A percentile compares a stretch with the other conserved stretches of the same genome.
Evolutionary conservation across 768 basidiomycete genomes (phyloP).

Genomic region (Naganishia vishniacii): DNA sequence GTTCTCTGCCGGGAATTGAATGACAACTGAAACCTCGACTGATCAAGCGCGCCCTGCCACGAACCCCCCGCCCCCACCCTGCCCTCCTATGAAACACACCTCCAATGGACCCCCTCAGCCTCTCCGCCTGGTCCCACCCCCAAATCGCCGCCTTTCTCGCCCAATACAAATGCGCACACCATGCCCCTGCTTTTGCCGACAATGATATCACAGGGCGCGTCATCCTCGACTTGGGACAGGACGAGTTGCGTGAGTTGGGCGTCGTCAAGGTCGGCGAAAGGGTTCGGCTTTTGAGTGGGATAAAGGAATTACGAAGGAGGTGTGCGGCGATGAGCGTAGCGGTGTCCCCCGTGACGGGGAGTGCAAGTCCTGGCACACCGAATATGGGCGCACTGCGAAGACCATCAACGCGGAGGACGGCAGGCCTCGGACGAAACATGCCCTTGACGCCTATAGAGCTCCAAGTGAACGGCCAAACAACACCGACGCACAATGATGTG

Average conservation of each 20-base stretch:
- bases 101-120: too few species aligned
- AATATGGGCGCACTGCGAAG: background rate
- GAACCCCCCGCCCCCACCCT: too few species aligned
- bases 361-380: constrained; percentile 31
- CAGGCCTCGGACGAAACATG: background rate
- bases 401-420: background rate
- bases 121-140: constrained; percentile 47
- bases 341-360: constrained; percentile 25
- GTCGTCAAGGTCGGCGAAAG: constrained; percentile 84
- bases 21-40: too few species aligned
- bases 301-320: constrained; percentile 68
- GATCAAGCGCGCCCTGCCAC: too few species aligned
- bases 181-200: constrained; percentile 64
- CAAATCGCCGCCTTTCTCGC: constrained; percentile 65
- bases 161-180: constrained; percentile 67
- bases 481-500: constrained; percentile 6
- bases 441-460: constrained; percentile 1
- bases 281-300: constrained; percentile 75
- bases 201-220: constrained; percentile 92
- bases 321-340: constrained; percentile 49
- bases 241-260: constrained; percentile 82
- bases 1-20: too few species aligned
- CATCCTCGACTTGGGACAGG: constrained; percentile 82
- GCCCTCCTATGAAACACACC: too few species aligned
- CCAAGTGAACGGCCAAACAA: constrained; percentile 8